These are phyloP conservation scores for Lasiosphaeria ovina DNA, from an alignment of 495 filamentous ascomycete species.

Conservation along the genomic window DNA sequence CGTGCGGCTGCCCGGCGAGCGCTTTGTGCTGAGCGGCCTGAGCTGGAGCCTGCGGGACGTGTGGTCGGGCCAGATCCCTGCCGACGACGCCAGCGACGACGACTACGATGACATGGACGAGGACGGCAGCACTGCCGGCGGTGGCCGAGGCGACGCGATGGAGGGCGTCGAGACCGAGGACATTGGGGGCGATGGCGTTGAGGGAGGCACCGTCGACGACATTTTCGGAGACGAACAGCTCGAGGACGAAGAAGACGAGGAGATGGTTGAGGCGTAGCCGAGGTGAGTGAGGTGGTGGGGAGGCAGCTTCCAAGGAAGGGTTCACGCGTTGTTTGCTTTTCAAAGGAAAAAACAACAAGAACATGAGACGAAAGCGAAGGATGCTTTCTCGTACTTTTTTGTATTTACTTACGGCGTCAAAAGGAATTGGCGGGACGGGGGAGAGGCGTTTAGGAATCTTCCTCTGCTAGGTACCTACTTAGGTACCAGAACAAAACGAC, in stretches of 20 bases:
- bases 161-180: slow-evolving; percentile 45
- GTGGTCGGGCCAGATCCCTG: slow-evolving; percentile 58
- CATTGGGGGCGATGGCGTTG: slow-evolving; percentile 34
- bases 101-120: slow-evolving; percentile 39
- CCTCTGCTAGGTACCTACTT: too few relatives aligned
- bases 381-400: too few relatives aligned
- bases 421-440: too few relatives aligned
- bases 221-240: slow-evolving; percentile 35
- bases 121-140: slow-evolving; percentile 28
- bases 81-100: slow-evolving; percentile 42
- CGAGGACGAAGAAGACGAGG: slow-evolving; percentile 37
- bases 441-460: too few relatives aligned
- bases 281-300: not conserved
- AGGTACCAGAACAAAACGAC: too few relatives aligned
- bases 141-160: slow-evolving; percentile 42
- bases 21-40: slow-evolving; percentile 83
- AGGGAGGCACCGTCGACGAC: slow-evolving; percentile 51
- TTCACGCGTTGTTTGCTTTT: too few relatives aligned
- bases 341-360: too few relatives aligned
- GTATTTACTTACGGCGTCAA: too few relatives aligned
- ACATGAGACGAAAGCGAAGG: too few relatives aligned
- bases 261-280: slow-evolving; percentile 39
- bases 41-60: slow-evolving; percentile 81
- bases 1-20: slow-evolving; percentile 80
- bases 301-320: not conserved